Evolutionary conservation across 139 green algal genomes (phyloP).

Genomic region (Pseudopediastrum boryanum): DNA sequence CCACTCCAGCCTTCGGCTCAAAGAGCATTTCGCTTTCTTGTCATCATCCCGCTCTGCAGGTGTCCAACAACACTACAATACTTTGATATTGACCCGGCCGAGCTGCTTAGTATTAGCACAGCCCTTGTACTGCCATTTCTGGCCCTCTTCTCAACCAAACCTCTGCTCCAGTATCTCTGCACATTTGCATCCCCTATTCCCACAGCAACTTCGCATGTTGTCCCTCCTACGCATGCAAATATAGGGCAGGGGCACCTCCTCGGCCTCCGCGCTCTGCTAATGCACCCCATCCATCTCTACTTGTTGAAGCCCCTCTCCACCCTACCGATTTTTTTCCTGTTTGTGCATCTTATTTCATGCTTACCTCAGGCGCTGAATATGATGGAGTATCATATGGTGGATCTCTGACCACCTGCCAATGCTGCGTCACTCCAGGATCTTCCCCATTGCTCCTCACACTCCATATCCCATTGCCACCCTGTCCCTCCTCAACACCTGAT

Average conservation of each 20-base stretch:
- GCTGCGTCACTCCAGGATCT: not conserved
- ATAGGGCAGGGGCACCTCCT: not conserved
- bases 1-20: no score
- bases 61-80: no score
- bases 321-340: no score
- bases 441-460: no score
- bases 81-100: no score
- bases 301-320: not conserved
- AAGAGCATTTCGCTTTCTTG: no score
- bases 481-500: not conserved
- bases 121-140: no score
- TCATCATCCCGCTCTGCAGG: no score
- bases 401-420: not conserved
- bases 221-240: not conserved
- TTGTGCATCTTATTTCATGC: not conserved
- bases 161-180: not conserved
- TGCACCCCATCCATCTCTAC: not conserved
- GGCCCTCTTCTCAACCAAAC: no score
- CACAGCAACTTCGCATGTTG: not conserved
- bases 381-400: not conserved
- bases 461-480: no score
- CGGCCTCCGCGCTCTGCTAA: not conserved
- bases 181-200: not conserved
- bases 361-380: not conserved
- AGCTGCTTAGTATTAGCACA: no score